Base-by-base conservation (phyloP, 352 stramenopile genomes). In the Phytophthora brassicae region DNA sequence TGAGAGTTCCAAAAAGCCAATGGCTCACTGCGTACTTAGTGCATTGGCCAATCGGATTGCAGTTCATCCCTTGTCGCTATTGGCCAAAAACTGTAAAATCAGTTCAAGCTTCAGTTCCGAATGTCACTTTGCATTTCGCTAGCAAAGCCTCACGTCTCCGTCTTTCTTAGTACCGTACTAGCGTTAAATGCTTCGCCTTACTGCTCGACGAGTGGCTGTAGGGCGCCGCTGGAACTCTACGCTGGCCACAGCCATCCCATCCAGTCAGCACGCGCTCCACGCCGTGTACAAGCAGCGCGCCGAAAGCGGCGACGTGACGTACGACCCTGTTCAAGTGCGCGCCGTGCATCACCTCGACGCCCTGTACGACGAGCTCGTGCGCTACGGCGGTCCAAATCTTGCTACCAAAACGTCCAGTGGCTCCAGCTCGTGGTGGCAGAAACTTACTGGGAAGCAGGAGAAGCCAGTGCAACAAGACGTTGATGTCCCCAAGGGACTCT, bases 401-500 rank as follows among this genome's bases (percentile, higher is more conserved):
- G 54, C 45, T 26, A 20, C 20, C 19, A 31, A 31, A 1, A n/a
- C 56, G 7, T 24, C 49, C 46, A 35, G 17, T 22, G 7, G 26
- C 26, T 31, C 36, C n/a, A n/a, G n/a, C 0, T 68, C 66, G 17
- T 91, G 79, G 83, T 92, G 83, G 83, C 69, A 84, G 50, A 77
- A 79, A 22, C 45, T 89, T 2, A 85, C 70, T 16, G 68, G 74
- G 3, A 53, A 63, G 6, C 46, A 68, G 1, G 26, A 69, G 8
- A 59, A 68, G 22, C 23, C 56, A 7, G 19, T 43, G 11, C 29
- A 60, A 17, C 8, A 45, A 26, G 33, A 42, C 8, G 36, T 35
- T 20, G 39, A 63, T 19, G 73, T 88, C n/a, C 95, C 96, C 0
- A 90, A 94, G 61, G 96, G 97, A 20, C 65, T 99, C 16, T 99